Evolutionary conservation across 2,329 filamentous ascomycete species (phyloP), one percentile per base, ranked within the genome.

Genomic region (Colletotrichum lupini): DNA sequence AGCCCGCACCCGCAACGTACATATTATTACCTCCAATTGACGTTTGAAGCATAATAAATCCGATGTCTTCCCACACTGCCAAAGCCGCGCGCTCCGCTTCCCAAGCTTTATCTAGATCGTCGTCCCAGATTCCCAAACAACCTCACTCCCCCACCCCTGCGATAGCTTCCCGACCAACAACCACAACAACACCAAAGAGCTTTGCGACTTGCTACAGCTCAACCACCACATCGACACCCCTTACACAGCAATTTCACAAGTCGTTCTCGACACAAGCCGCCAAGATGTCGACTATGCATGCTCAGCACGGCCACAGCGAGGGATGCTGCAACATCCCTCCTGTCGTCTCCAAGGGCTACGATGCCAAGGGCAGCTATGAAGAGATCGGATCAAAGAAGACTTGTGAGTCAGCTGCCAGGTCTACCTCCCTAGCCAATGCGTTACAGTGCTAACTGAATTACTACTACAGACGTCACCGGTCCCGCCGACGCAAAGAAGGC

Each of bases 291-390:
- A 82, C 85, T 42, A 87, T 87, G 85, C 84, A 84, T 55, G 86
- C 87, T 26, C 83, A 85, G 72, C 83, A 85, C 78, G 88, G 87
- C 80, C 88, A 90, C 80, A 88, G 84, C 78, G 82, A 85, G 80
- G 85, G 88, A 77, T 90, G 88, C 84, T 90, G 88, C 80, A 89
- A 88, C 78, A 85, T 90, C 64, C 88, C 90, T 9, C 89, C 90
- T 7, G 85, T 92, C 57, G 82, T 90, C n/a, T 79, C 85, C 6
- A 85, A 87, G 75, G 88, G 85, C 14, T 92, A 92, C 80, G 77
- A 85, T 65, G 79, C 82, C 46, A 89, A 89, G 82, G 90, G 90
- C 71, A 82, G 80, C 65, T 92, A 91, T 74, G 86, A 90, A 75
- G 85, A 86, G 30, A 83, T 91, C 73, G 88, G 85, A 35, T 88